These are phyloP conservation scores for Moesziomyces parantarcticus DNA, from an alignment of 1,284 basidiomycete species.

Conservation along the genomic window DNA sequence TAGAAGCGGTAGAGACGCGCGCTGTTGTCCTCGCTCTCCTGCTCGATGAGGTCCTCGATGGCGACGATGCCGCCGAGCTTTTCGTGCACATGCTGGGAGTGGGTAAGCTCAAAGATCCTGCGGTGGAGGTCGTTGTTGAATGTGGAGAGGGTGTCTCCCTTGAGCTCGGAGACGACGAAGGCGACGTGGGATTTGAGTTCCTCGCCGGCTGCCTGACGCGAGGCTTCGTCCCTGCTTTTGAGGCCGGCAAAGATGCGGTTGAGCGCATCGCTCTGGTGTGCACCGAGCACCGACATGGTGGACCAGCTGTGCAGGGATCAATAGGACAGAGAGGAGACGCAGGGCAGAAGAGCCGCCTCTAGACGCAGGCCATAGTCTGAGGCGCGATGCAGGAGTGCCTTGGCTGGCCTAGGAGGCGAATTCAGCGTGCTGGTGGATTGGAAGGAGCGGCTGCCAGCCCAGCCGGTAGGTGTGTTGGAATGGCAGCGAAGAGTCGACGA, in stretches of 20 bases:
- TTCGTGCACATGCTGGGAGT: slow-evolving; percentile 79
- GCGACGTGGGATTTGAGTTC: slow-evolving; percentile 61
- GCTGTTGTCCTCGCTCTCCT: slow-evolving; percentile 68
- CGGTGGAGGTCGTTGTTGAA: slow-evolving; percentile 74
- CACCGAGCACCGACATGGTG: slow-evolving; percentile 38
- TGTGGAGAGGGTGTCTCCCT: slow-evolving; percentile 58
- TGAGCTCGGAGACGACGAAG: slow-evolving; percentile 59
- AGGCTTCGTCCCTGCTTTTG: slow-evolving; percentile 56
- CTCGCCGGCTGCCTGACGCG: slow-evolving; percentile 54
- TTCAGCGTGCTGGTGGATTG: no score
- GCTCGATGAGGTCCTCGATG: slow-evolving; percentile 71
- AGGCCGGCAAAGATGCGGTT: slow-evolving; percentile 60
- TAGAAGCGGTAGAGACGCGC: slow-evolving; percentile 85
- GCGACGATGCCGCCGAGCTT: slow-evolving; percentile 84
- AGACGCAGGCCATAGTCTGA: slow-evolving; percentile 19
- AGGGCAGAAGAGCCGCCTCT: slow-evolving; percentile 20
- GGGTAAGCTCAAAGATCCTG: slow-evolving; percentile 82
- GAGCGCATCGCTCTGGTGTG: slow-evolving; percentile 58
- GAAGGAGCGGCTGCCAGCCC: no score
- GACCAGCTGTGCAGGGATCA: background rate
- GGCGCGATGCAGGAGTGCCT: no score
- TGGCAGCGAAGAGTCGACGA: no score
- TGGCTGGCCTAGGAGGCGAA: no score
- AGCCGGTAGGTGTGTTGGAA: no score
- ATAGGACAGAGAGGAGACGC: background rate